phyloP scores from a whole-genome alignment of 2,329 filamentous ascomycete genomes.

The Hawksworthiomyces lignivorus region DNA sequence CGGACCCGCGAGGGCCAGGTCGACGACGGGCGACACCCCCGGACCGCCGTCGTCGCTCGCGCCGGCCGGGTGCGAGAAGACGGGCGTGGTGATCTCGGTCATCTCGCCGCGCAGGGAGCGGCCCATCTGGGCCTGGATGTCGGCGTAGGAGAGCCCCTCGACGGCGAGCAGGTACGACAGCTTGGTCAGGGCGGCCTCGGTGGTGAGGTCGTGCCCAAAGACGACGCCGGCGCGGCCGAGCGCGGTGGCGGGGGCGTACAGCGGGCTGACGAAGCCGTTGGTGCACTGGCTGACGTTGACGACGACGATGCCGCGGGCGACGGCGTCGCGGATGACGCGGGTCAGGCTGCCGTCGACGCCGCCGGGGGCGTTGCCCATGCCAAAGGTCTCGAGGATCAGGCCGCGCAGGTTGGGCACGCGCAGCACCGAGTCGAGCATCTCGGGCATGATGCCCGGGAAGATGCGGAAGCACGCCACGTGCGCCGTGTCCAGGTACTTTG shows the following conservation, averaged over 20 bases:
- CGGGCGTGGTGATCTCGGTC: slow-evolving; percentile 64
- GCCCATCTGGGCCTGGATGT: slow-evolving; percentile 65
- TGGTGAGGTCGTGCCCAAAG: slow-evolving; percentile 81
- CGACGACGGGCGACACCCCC: slow-evolving; percentile 20
- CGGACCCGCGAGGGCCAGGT: slow-evolving; percentile 24
- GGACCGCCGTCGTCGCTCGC: slow-evolving; percentile 43
- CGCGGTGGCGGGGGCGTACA: slow-evolving; percentile 71
- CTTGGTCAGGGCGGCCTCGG: slow-evolving; percentile 86
- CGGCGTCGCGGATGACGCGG: slow-evolving; percentile 67
- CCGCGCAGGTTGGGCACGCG: slow-evolving; percentile 69
- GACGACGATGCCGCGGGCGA: slow-evolving; percentile 73
- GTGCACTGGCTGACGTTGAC: slow-evolving; percentile 90
- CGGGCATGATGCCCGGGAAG: slow-evolving; percentile 87
- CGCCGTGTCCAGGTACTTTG: slow-evolving; percentile 71
- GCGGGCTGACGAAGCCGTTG: slow-evolving; percentile 65
- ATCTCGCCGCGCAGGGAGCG: slow-evolving; percentile 75
- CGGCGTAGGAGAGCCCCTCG: slow-evolving; percentile 53
- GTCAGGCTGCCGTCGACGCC: slow-evolving; percentile 73
- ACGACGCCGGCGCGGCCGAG: slow-evolving; percentile 79
- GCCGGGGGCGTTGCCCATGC: slow-evolving; percentile 83
- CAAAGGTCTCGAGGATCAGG: slow-evolving; percentile 84
- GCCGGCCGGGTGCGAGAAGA: slow-evolving; percentile 67
- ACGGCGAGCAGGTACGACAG: slow-evolving; percentile 74
- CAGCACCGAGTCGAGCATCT: slow-evolving; percentile 83
- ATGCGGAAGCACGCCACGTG: slow-evolving; percentile 84